A percentile compares a stretch with the other conserved stretches of the same genome.
These are phyloP conservation scores for Colletotrichum lindemuthianum DNA, from an alignment of 2,329 filamentous ascomycete species.

Conservation along the genomic window DNA sequence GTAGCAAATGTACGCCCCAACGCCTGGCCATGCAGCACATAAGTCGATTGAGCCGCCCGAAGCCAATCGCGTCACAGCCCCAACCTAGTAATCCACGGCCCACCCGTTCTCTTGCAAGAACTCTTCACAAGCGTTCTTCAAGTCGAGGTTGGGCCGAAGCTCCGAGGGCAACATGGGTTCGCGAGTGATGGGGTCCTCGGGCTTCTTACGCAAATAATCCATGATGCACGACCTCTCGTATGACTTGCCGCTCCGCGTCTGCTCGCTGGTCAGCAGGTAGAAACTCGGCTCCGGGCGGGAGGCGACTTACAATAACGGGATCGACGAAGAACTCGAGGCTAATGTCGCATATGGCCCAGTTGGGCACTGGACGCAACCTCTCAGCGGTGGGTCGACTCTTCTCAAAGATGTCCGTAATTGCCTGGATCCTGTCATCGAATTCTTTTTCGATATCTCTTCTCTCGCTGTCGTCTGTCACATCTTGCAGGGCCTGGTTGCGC, in stretches of 20 bases:
- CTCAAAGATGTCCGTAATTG: constrained; percentile 62
- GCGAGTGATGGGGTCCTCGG: constrained; percentile 85
- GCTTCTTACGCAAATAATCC: constrained; percentile 81
- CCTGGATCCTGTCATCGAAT: constrained; percentile 56
- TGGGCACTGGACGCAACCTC: constrained; percentile 71
- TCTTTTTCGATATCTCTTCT: constrained; percentile 58
- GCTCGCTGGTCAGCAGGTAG: constrained; percentile 37
- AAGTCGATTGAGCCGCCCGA: background rate
- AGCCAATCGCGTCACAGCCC: too few species aligned
- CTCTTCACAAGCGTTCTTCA: constrained; percentile 85
- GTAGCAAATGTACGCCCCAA: background rate
- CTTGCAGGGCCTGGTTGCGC: constrained; percentile 52
- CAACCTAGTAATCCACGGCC: constrained; percentile 84
- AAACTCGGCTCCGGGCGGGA: background rate
- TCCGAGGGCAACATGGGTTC: constrained; percentile 76
- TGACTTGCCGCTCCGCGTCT: constrained; percentile 86
- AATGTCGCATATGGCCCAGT: constrained; percentile 82
- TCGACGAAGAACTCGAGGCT: constrained; percentile 80
- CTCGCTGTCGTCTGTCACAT: constrained; percentile 57
- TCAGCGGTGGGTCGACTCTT: constrained; percentile 55
- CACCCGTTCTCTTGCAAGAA: constrained; percentile 90
- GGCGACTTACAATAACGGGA: constrained; percentile 64
- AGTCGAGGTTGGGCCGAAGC: constrained; percentile 80
- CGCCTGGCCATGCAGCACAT: constrained; percentile 31
- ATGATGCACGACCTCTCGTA: constrained; percentile 89